Conservation (phyloP, 2,329 filamentous ascomycete species). For the Verticillium isaacii region DNA sequence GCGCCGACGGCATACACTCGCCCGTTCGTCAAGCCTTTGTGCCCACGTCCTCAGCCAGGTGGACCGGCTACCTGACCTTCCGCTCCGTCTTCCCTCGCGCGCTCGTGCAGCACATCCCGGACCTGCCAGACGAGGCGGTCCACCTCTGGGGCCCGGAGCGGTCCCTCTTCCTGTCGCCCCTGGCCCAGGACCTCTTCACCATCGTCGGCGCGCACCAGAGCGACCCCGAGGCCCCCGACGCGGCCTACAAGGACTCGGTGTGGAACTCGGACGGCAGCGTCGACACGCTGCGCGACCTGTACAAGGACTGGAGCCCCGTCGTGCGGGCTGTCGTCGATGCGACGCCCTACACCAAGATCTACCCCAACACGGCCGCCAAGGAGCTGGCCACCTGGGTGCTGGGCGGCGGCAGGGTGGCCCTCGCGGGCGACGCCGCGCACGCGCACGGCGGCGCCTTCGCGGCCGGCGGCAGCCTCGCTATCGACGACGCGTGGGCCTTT, state of each 20-base stretch:
- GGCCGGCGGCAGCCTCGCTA: conserved; percentile 32
- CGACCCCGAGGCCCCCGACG: conserved; percentile 25
- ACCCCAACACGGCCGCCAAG: conserved; percentile 36
- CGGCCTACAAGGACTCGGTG: conserved; percentile 19
- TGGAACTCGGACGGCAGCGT: conserved; percentile 36
- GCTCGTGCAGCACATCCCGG: conserved; percentile 30
- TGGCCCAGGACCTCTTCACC: conserved; percentile 36
- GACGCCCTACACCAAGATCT: conserved; percentile 32
- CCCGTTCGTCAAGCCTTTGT: conserved; percentile 38
- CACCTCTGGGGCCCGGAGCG: conserved; percentile 38
- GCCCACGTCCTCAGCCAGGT: conserved; percentile 29
- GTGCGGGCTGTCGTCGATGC: conserved; percentile 33
- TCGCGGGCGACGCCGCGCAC: conserved; percentile 34
- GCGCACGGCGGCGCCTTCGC: conserved; percentile 36
- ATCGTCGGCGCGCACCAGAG: conserved; percentile 35
- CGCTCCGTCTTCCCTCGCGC: conserved; percentile 38
- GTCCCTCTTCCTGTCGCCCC: conserved; percentile 36
- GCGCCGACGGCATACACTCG: conserved; percentile 49
- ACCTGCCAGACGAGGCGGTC: conserved; percentile 34
- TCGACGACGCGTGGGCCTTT: conserved; percentile 37
- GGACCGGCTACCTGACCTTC: conserved; percentile 39
- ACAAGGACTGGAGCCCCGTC: conserved; percentile 36
- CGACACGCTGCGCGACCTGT: conserved; percentile 27
- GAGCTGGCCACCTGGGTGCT: conserved; percentile 36
- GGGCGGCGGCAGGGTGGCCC: conserved; percentile 24